Evolutionary conservation across 2,329 filamentous ascomycete species (phyloP), one percentile per base, ranked within the genome.

Genomic region (Zymoseptoria brevis): DNA sequence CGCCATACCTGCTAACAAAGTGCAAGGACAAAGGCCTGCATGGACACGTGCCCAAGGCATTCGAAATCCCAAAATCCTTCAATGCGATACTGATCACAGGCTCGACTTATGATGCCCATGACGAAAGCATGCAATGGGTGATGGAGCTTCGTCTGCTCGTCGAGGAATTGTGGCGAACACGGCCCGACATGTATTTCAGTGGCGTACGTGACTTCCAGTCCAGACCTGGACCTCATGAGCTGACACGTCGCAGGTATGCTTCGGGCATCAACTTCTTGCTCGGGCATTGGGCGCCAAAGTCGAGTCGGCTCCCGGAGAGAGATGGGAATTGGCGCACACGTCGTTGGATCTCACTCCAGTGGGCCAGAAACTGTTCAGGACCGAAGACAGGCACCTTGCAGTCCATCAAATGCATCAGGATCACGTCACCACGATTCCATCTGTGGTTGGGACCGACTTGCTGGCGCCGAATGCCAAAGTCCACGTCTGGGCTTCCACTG

Each of bases 361-460:
- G 2, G 78, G 78, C 1, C 69, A 75, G 59, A 64, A 71, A 4
- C 71, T 80, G 1, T 80, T 80, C 67, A 66, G 69, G 13, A 70
- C 71, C 2, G 61, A 70, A 0, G 67, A 73, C 19, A 61, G 69
- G 7, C 65, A 67, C 5, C 70, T 79, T 11, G 67, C 73, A 45
- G 67, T 79, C 11, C 77, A 79, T 60, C 76, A 79, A 61, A 79
- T 79, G 77, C 77, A 79, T 56, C 72, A 77, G 56, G 77, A 79
- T 59, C 72, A 76, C 58, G 76, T 79, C 5, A 68, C 72, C 0
- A 64, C 68, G 9, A 60, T 72, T 5, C 75, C 75, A 0, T 71
- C 69, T 1, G 57, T 63, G 1, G 55, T 66, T 48, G 72, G 55
- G 4, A 66, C 69, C 0, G 60, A 62, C 0, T 67, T 81, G 22